These are phyloP conservation scores for Beauveria caledonica DNA, from an alignment of 2,329 filamentous ascomycete species.

Conservation along the genomic window DNA sequence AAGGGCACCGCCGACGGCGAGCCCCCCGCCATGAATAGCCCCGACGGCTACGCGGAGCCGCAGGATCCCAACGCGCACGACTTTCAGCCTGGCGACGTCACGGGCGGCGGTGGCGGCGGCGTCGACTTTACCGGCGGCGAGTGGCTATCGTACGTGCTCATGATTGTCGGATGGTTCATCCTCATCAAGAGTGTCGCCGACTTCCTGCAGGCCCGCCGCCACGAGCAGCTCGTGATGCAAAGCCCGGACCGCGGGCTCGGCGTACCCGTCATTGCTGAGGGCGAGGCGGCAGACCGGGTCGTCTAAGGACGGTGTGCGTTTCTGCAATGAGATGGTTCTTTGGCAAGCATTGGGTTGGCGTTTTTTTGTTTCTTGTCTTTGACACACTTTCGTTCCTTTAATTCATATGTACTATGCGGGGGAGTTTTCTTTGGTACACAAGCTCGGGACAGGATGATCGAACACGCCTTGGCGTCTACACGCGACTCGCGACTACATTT, in stretches of 20 bases:
- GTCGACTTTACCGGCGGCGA: constrained; percentile 64
- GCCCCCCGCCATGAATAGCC: constrained; percentile 36
- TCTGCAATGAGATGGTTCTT: not conserved
- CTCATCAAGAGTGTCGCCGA: constrained; percentile 89
- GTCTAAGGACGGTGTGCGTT: constrained; percentile 41
- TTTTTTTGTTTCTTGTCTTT: not conserved
- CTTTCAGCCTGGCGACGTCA: constrained; percentile 68
- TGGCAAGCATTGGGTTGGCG: constrained; percentile 6
- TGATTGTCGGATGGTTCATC: constrained; percentile 98
- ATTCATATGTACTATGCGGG: not conserved
- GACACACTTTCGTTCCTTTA: constrained; percentile 1
- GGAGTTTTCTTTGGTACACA: constrained; percentile 1
- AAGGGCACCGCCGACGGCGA: constrained; percentile 49
- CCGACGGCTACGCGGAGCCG: constrained; percentile 59
- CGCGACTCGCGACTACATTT: constrained; percentile 8
- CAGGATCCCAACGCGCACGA: constrained; percentile 84
- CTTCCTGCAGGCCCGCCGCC: constrained; percentile 76
- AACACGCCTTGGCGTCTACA: not conserved
- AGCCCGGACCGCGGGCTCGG: constrained; percentile 83
- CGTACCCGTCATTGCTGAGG: constrained; percentile 78
- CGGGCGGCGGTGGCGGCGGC: constrained; percentile 37
- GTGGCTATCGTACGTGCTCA: constrained; percentile 85
- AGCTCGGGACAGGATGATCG: not conserved
- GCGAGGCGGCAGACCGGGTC: constrained; percentile 69
- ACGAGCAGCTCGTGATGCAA: constrained; percentile 88